Conservation (phyloP, 78 protist genomes). For the Pigoraptor vietnamica region DNA sequence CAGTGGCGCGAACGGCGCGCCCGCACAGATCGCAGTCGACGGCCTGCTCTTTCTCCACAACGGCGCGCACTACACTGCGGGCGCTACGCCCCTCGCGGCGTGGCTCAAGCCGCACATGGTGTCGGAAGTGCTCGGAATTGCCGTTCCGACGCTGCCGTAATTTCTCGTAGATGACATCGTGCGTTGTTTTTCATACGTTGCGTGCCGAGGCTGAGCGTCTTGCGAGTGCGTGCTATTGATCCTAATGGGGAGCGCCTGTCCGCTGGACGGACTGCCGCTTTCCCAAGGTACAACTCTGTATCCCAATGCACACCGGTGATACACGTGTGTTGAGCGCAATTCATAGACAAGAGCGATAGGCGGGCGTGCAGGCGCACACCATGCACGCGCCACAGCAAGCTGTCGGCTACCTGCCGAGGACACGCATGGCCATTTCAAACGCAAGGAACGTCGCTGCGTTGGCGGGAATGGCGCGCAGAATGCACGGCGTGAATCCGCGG, state of each 20-base stretch:
- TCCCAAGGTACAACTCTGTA: too few species aligned
- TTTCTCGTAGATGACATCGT: too few species aligned
- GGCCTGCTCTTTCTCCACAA: neutral
- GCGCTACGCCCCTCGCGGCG: neutral
- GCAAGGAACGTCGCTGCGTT: neutral
- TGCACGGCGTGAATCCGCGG: neutral
- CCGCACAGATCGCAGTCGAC: neutral
- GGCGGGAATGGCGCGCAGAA: neutral
- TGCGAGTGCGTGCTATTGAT: too few species aligned
- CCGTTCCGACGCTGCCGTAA: neutral
- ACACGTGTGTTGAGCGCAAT: too few species aligned
- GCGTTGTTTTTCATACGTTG: too few species aligned
- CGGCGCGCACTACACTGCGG: neutral
- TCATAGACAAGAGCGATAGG: too few species aligned
- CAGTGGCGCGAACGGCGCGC: neutral
- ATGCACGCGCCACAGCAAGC: too few species aligned
- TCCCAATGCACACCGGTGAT: too few species aligned
- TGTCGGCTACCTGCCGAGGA: neutral
- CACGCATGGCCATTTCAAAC: neutral
- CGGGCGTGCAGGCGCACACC: too few species aligned
- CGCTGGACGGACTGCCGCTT: too few species aligned
- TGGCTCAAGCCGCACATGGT: constrained; percentile 5
- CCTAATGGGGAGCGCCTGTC: too few species aligned
- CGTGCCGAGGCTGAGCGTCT: too few species aligned
- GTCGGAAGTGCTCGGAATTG: neutral